Percentiles rank a stretch among this genome's conserved stretches.
phyloP scores from a whole-genome alignment of 2,329 filamentous ascomycete genomes.

The Delphinella strobiligena region DNA sequence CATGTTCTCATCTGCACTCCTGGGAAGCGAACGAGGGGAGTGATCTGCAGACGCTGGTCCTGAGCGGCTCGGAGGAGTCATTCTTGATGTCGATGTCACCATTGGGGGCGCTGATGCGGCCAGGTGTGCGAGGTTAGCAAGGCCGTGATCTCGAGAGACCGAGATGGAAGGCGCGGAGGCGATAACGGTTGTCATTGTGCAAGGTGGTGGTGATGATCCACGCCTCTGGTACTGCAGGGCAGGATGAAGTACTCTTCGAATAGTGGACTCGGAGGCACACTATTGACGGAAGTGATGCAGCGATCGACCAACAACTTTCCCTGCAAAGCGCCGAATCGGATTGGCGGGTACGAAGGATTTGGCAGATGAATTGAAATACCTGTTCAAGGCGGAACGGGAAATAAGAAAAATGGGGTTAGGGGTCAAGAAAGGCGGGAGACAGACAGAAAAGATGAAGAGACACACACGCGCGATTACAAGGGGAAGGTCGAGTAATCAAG shows the following conservation, averaged over 20 bases:
- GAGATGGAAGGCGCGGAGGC: slow-evolving; percentile 25
- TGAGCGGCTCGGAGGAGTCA: slow-evolving; percentile 23
- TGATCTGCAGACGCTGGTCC: slow-evolving; percentile 22
- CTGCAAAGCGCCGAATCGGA: slow-evolving; percentile 5
- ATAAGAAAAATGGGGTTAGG: not conserved
- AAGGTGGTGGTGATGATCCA: not conserved
- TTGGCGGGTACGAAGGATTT: not conserved
- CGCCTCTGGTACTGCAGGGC: slow-evolving; percentile 5
- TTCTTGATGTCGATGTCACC: slow-evolving; percentile 24
- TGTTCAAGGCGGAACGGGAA: not conserved
- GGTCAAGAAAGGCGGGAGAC: not conserved
- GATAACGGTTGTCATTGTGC: slow-evolving; percentile 35
- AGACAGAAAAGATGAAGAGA: slow-evolving; percentile 2
- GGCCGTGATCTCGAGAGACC: slow-evolving; percentile 19
- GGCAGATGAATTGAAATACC: slow-evolving; percentile 4
- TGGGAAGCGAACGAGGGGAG: slow-evolving; percentile 12
- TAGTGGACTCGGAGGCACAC: slow-evolving; percentile 8
- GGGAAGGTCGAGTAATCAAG: slow-evolving; percentile 7
- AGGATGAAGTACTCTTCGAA: slow-evolving; percentile 1
- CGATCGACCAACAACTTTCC: slow-evolving; percentile 8
- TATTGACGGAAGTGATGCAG: slow-evolving; percentile 10
- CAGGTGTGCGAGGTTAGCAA: slow-evolving; percentile 10
- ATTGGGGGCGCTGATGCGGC: slow-evolving; percentile 20
- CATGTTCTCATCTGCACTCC: slow-evolving; percentile 35
- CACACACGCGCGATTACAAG: slow-evolving; percentile 3